phyloP scores from a whole-genome alignment of 495 filamentous ascomycete genomes.

The Talaromyces nanjingensis region DNA sequence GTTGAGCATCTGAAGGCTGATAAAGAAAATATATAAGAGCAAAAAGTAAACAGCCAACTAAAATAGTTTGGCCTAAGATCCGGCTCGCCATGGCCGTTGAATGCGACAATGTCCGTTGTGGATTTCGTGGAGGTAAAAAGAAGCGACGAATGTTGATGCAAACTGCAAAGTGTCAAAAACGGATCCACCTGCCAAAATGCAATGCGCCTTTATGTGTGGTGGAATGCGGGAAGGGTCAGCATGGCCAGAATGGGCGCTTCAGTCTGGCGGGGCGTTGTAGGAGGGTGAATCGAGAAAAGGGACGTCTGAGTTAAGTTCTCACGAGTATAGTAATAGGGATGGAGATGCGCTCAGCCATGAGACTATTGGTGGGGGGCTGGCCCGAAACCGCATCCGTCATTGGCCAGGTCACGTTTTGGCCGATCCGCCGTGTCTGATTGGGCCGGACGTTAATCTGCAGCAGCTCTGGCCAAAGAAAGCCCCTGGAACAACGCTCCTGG shows the following conservation, averaged over 20 bases:
- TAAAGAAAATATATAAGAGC: slow-evolving; percentile 4
- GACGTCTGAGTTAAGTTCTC: background rate
- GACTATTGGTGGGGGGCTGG: background rate
- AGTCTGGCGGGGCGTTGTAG: background rate
- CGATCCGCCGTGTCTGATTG: background rate
- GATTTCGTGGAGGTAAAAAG: background rate
- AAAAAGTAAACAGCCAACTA: slow-evolving; percentile 4
- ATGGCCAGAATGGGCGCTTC: background rate
- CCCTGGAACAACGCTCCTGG: background rate
- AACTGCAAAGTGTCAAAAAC: slow-evolving; percentile 1
- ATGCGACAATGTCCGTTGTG: background rate
- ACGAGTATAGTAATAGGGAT: background rate
- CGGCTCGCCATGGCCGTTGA: slow-evolving; percentile 6
- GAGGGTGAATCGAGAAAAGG: background rate
- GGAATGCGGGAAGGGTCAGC: background rate
- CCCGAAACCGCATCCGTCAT: background rate
- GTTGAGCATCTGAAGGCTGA: slow-evolving; percentile 1
- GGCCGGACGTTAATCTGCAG: background rate
- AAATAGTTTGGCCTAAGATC: slow-evolving; percentile 3
- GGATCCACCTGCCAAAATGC: background rate
- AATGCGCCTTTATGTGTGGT: background rate
- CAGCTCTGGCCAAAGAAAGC: background rate
- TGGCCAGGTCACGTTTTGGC: background rate
- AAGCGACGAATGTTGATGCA: background rate
- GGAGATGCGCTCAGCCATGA: background rate